These are phyloP conservation scores for Paramyrothecium sp. DNA, from an alignment of 2,329 filamentous ascomycete species.

Conservation along the genomic window DNA sequence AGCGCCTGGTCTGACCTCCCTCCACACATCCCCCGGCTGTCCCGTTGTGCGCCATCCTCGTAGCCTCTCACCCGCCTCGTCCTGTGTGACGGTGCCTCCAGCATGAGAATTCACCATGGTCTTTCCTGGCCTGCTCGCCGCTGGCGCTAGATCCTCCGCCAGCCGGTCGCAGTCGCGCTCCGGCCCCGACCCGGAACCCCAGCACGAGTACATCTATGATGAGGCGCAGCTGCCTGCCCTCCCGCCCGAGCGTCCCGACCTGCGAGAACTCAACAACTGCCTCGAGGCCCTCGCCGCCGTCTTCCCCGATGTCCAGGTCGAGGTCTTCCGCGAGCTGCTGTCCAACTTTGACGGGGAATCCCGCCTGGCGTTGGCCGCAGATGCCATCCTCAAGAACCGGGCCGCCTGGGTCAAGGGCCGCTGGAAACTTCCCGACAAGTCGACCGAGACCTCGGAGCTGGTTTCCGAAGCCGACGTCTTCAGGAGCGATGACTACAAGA, in stretches of 20 bases:
- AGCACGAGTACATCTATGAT: conserved; percentile 51
- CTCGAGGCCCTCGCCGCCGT: conserved; percentile 68
- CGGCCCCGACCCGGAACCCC: conserved; percentile 21
- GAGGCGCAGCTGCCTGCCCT: conserved; percentile 51
- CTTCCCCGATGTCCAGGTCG: conserved; percentile 78
- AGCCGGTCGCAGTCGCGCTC: conserved; percentile 26
- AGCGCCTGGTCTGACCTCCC: conserved; percentile 7
- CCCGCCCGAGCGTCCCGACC: conserved; percentile 55
- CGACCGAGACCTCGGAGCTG: conserved; percentile 24
- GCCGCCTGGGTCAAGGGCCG: conserved; percentile 70
- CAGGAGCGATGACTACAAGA: conserved; percentile 64
- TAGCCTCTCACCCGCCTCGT: neutral
- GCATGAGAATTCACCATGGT: conserved; percentile 45
- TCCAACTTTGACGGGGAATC: conserved; percentile 73
- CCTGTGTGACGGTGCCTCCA: conserved; percentile 11
- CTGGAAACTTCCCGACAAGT: conserved; percentile 47
- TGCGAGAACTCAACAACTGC: conserved; percentile 67
- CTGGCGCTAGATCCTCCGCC: conserved; percentile 35
- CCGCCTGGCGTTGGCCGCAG: conserved; percentile 72
- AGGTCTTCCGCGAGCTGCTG: conserved; percentile 82
- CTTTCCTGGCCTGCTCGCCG: conserved; percentile 46
- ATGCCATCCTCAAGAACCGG: conserved; percentile 71
- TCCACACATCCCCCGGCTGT: neutral
- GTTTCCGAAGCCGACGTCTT: conserved; percentile 65
- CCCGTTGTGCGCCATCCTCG: conserved; percentile 5